Conservation (phyloP, 1,284 basidiomycete genomes). For the Microstroma glucosiphilum region DNA sequence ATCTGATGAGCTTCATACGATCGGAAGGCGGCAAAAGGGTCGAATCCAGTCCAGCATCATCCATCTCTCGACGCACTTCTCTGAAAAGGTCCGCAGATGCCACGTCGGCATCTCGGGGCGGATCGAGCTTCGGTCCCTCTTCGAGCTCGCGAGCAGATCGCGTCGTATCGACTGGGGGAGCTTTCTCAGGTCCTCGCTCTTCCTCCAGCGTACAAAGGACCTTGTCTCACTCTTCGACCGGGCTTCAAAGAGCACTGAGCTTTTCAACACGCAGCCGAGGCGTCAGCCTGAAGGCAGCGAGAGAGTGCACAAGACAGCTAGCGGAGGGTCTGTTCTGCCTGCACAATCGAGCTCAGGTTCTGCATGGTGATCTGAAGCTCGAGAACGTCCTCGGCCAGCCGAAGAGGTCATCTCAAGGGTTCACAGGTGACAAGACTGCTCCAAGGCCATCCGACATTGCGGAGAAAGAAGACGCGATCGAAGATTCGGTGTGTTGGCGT, state of each 20-base stretch:
- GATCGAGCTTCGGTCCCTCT: not conserved
- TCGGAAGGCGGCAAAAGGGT: constrained; percentile 23
- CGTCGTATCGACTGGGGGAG: not conserved
- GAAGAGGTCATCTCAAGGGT: not conserved
- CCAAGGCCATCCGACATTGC: not conserved
- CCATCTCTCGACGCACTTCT: not conserved
- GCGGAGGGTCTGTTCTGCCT: constrained; percentile 78
- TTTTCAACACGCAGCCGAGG: constrained; percentile 24
- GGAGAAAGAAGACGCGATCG: not conserved
- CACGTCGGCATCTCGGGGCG: not conserved
- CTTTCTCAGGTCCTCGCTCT: not conserved
- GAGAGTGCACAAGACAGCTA: constrained; percentile 83
- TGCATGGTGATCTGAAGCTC: constrained; percentile 68
- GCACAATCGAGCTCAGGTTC: constrained; percentile 67
- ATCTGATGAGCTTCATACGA: constrained; percentile 36
- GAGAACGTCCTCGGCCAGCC: constrained; percentile 72
- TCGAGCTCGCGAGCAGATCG: not conserved
- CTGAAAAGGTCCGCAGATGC: not conserved
- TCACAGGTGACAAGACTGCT: not conserved
- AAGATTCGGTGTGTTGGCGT: constrained; percentile 35
- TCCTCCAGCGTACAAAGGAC: constrained; percentile 13
- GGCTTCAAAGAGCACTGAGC: constrained; percentile 16
- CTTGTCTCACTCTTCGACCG: constrained; percentile 20
- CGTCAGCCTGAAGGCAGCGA: constrained; percentile 56
- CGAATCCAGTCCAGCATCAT: not conserved